Base-by-base conservation (phyloP, 257 asterid genomes). In the Gentiana dahurica region DNA sequence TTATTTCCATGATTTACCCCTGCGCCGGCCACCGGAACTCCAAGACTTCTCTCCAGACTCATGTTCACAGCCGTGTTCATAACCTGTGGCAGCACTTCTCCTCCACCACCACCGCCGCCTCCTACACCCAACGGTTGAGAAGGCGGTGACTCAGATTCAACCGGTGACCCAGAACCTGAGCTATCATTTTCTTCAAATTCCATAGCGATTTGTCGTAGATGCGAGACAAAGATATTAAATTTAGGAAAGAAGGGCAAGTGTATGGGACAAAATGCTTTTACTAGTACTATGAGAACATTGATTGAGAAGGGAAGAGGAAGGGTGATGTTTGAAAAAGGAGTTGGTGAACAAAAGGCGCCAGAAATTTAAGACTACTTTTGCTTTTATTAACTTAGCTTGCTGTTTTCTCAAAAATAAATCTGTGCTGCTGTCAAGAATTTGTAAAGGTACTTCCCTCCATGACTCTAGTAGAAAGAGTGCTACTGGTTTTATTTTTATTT, bases 371-470 rank as follows among this genome's bases (percentile, higher is more conserved):
- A 6, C 46, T 41, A 5, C 46, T 41, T 41, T 41, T 41, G 46
- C 46, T 41, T 41, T 41, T 24, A 24, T 24, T 24, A 24, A 24
- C 24, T 24, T 24, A 24, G 24, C 24, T 24, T 24, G 24, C 24
- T 24, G 24, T 24, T 24, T 24, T 24, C 24, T 24, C 24, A 24
- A 24, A 41, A 41, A 41, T 41, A 41, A 41, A 10, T 5, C 46
- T 41, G 8, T 54, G 44, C 59, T 44, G 52, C 41, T n/a, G 61
- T 56, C 59, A 57, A 38, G 73, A 75, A 71, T 72, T 76, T 64
- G 77, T 70, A 72, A 78, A 70, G 75, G 1, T 77, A 71, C 70
- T 83, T 77, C 79, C 87, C 85, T 83, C 92, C 87, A 77, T 83
- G 77, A 75, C 80, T 80, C 81, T 24, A 24, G 24, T 24, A 24